These are phyloP conservation scores for Pythium monospermum DNA, from an alignment of 352 stramenopile genomes.

Conservation along the genomic window DNA sequence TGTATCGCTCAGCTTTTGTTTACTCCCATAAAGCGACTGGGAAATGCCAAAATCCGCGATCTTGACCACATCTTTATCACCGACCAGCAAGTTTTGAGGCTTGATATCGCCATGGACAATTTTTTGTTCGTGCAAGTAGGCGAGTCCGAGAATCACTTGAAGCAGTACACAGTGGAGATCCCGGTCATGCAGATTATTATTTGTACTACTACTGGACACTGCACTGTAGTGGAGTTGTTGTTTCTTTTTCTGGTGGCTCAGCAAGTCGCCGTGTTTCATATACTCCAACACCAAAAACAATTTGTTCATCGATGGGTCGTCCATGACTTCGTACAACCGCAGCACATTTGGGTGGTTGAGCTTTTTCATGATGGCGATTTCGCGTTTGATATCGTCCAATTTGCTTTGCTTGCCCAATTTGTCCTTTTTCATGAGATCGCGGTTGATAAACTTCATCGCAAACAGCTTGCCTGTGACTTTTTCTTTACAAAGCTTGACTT, in stretches of 20 bases:
- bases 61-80: conserved; percentile 86
- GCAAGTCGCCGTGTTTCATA: conserved; percentile 82
- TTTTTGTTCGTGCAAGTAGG: conserved; percentile 86
- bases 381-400: conserved; percentile 85
- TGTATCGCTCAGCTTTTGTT: conserved; percentile 73
- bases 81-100: conserved; percentile 84
- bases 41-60: conserved; percentile 92
- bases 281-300: conserved; percentile 98
- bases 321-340: conserved; percentile 94
- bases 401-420: conserved; percentile 78
- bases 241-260: conserved; percentile 75
- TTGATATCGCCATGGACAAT: conserved; percentile 88
- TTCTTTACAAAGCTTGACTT: conserved; percentile 88
- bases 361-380: conserved; percentile 98
- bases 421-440: conserved; percentile 84
- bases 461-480: conserved; percentile 71
- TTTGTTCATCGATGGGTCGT: conserved; percentile 91
- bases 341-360: conserved; percentile 94
- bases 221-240: too few species aligned
- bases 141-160: conserved; percentile 76
- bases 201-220: too few species aligned
- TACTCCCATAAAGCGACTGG: conserved; percentile 75
- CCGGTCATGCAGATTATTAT: conserved; percentile 50
- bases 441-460: conserved; percentile 87
- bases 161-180: conserved; percentile 71